Evolutionary conservation across 139 green algal species (phyloP), one percentile per base, ranked within the genome.

Genomic region (Zygnema cylindricum): DNA sequence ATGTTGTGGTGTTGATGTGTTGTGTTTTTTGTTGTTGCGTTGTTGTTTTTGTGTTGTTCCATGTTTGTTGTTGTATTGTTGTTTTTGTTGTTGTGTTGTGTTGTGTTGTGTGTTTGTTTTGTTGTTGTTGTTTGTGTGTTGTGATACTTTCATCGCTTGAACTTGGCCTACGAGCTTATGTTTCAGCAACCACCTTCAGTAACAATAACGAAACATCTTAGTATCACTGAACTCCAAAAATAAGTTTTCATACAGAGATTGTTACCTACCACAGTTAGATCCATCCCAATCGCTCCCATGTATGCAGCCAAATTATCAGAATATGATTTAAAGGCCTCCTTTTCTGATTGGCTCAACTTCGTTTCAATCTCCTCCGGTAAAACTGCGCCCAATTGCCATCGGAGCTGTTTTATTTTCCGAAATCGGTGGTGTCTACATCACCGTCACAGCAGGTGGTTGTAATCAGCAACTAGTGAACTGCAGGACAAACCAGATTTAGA

Each of bases 341-440:
- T 35, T 55, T 92, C 89, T 23, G 79, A 25, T n/a, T 32, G 1
- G 90, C 89, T 81, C 33, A 93, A 55, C 25, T 93, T 38, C 7
- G 43, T 63, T 21, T 92, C 33, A 36, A 93, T 25, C n/a, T 93
- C 25, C 43, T 43, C 22, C 42, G 88, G 89, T 32, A 92, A 89
- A n/a, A 91, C 91, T 7, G 88, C 76, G 0, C 88, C 88, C 40
- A 93, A 88, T 35, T 92, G 88, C 89, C 89, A 92, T 35, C 89
- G 0, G 79, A 92, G 41, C 3, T 38, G 81, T 23, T 55, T 55
- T 1, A 92, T 91, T 32, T 63, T 63, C 49, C 16, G 49, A 63
- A 63, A 63, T 63, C 49, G 49, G 16, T 63, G 49, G 49, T 63
- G 49, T 16, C 49, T 63, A 16, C n/a, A n/a, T n/a, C 7, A 81